Conservation (phyloP, 495 filamentous ascomycete genomes). For the Cercophora scortea region DNA sequence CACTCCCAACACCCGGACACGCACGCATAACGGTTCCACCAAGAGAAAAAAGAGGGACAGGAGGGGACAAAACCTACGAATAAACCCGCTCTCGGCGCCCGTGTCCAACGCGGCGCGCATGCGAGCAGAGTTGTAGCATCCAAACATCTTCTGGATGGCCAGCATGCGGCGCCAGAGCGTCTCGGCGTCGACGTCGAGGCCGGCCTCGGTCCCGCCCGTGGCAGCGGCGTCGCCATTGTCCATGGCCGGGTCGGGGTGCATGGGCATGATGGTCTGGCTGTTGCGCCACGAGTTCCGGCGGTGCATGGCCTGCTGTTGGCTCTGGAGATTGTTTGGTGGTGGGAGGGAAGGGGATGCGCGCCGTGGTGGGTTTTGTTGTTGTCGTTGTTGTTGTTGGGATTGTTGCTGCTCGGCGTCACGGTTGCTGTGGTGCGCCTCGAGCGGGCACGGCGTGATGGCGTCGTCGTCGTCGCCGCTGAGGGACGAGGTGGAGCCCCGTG, state of each 20-base stretch:
- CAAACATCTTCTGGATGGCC: slow-evolving; percentile 31
- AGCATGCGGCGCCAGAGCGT: slow-evolving; percentile 40
- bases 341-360: not conserved
- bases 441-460: not conserved
- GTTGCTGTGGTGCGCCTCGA: not conserved
- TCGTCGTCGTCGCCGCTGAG: not conserved
- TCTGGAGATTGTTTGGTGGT: not conserved
- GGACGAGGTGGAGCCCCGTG: slow-evolving; percentile 2
- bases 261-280: slow-evolving; percentile 1
- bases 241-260: no score
- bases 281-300: slow-evolving; percentile 11
- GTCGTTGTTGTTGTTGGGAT: not conserved
- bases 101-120: slow-evolving; percentile 35
- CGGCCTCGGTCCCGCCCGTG: no score
- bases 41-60: not conserved
- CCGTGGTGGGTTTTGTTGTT: not conserved
- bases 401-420: not conserved
- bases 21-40: no score
- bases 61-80: slow-evolving; percentile 25
- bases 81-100: slow-evolving; percentile 19
- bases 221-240: no score
- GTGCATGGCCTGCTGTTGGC: not conserved
- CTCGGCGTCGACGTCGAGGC: slow-evolving; percentile 20
- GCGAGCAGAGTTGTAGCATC: slow-evolving; percentile 38
- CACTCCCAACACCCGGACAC: no score